Evolutionary conservation across 2,329 filamentous ascomycete species (phyloP).

Genomic region (Neoarthrinium moseri): DNA sequence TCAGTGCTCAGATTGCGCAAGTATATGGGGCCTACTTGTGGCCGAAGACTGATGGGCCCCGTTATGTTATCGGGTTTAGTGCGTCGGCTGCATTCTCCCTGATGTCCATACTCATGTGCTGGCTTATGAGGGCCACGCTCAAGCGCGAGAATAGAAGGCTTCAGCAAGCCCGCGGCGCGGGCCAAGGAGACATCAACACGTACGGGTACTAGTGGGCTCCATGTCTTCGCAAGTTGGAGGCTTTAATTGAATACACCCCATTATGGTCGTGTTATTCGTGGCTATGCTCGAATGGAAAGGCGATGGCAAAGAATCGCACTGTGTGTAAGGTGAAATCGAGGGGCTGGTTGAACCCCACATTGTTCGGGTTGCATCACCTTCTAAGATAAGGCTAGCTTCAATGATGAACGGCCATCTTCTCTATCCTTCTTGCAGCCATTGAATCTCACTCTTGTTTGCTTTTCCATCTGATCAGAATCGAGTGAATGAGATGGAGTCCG

Average conservation of each 20-base stretch:
- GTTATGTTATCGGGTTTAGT: conserved; percentile 43
- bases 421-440: not conserved
- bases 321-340: not conserved
- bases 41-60: conserved; percentile 41
- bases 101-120: conserved; percentile 36
- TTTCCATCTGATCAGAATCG: not conserved
- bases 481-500: conserved; percentile 26
- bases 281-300: no score
- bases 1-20: conserved; percentile 44
- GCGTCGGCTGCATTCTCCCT: conserved; percentile 42
- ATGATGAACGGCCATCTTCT: conserved; percentile 1
- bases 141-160: conserved; percentile 40
- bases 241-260: no score
- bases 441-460: not conserved
- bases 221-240: no score
- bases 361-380: not conserved
- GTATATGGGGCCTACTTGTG: conserved; percentile 52
- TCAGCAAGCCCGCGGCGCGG: conserved; percentile 21
- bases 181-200: conserved; percentile 31
- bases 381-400: conserved; percentile 5
- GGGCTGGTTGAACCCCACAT: conserved; percentile 3
- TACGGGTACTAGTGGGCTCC: conserved; percentile 31
- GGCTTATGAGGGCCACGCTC: conserved; percentile 39
- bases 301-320: not conserved
- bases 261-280: no score